These are phyloP conservation scores for Hyaloscypha variabilis DNA, from an alignment of 495 filamentous ascomycete species.

Conservation along the genomic window DNA sequence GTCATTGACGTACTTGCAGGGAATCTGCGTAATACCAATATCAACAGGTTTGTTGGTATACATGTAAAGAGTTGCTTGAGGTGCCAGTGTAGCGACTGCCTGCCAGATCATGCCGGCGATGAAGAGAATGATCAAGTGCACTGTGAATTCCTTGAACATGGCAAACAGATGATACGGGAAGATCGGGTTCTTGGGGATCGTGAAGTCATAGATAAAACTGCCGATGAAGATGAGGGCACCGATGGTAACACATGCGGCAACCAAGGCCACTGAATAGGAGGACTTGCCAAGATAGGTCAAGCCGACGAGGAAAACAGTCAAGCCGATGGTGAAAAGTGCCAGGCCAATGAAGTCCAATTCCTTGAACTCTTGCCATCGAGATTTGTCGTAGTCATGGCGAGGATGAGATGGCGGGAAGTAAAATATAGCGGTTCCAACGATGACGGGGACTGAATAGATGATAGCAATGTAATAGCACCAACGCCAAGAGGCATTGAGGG, in stretches of 20 bases:
- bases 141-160: constrained; percentile 33
- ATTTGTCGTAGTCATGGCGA: constrained; percentile 33
- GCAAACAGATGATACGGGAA: constrained; percentile 35
- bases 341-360: constrained; percentile 39
- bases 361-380: constrained; percentile 32
- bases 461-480: constrained; percentile 36
- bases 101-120: constrained; percentile 37
- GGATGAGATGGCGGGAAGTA: constrained; percentile 39
- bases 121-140: constrained; percentile 34
- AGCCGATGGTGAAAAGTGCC: constrained; percentile 32
- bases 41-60: constrained; percentile 30
- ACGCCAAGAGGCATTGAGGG: constrained; percentile 23
- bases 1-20: too few relatives aligned
- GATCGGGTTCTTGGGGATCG: constrained; percentile 32
- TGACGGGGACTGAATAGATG: constrained; percentile 33
- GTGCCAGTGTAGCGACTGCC: constrained; percentile 27
- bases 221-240: constrained; percentile 29
- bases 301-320: constrained; percentile 35
- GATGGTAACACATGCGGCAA: constrained; percentile 30
- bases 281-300: constrained; percentile 29
- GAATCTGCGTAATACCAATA: constrained; percentile 31
- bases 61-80: constrained; percentile 35
- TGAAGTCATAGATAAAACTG: constrained; percentile 36
- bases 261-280: constrained; percentile 22
- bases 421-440: constrained; percentile 32